Conservation (phyloP, 2,329 filamentous ascomycete species). For the Dryadomyces sulphureus region DNA sequence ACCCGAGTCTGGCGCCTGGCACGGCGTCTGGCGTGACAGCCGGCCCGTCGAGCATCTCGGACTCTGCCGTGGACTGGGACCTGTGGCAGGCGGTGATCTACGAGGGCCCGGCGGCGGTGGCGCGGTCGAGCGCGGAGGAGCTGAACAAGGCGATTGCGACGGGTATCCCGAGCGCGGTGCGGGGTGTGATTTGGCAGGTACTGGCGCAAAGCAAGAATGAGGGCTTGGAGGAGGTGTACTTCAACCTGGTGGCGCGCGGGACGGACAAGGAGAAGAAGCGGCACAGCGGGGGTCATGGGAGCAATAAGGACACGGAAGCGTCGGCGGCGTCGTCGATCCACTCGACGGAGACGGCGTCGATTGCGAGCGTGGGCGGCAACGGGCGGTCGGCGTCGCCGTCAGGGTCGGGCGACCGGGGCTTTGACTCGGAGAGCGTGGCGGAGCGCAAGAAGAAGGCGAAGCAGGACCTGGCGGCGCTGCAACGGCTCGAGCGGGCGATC, state of each 20-base stretch:
- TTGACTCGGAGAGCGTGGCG: conserved; percentile 47
- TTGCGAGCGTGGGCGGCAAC: neutral
- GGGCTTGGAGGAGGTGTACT: conserved; percentile 76
- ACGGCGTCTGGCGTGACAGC: conserved; percentile 71
- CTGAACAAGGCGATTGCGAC: conserved; percentile 81
- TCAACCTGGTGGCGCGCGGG: conserved; percentile 62
- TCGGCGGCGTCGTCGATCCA: conserved; percentile 79
- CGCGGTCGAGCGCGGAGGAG: conserved; percentile 76
- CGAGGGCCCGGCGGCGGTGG: conserved; percentile 78
- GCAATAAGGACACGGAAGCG: conserved; percentile 46
- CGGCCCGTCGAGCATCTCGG: conserved; percentile 54
- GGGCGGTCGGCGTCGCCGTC: neutral
- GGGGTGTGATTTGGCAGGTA: conserved; percentile 98
- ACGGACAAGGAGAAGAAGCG: conserved; percentile 64
- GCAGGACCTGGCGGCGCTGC: conserved; percentile 57
- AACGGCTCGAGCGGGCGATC: conserved; percentile 83
- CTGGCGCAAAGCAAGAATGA: conserved; percentile 90
- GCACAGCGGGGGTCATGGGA: conserved; percentile 37
- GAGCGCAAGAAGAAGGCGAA: conserved; percentile 68
- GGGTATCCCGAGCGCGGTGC: conserved; percentile 86
- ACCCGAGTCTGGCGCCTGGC: conserved; percentile 62
- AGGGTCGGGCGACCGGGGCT: conserved; percentile 43
- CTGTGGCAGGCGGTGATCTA: conserved; percentile 95
- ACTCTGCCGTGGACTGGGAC: conserved; percentile 82
- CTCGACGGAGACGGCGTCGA: conserved; percentile 50